phyloP scores from a whole-genome alignment of 495 filamentous ascomycete species.

The Penicillium bialowiezense region DNA sequence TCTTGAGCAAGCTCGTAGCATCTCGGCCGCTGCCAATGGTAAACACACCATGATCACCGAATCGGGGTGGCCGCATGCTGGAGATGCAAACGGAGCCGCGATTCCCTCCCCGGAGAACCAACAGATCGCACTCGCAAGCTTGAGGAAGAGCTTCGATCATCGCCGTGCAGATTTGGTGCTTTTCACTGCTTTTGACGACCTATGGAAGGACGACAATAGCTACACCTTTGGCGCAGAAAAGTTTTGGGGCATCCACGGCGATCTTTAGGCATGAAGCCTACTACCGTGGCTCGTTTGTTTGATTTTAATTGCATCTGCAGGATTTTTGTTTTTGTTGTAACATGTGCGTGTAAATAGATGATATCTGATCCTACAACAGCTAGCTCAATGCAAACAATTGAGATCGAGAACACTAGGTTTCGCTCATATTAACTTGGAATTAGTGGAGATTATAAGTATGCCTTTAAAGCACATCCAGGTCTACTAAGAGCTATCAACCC shows the following conservation, averaged over 20 bases:
- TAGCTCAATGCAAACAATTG: neutral
- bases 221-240: slow-evolving; percentile 67
- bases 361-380: neutral
- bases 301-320: neutral
- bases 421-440: neutral
- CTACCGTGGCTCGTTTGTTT: neutral
- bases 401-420: neutral
- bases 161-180: slow-evolving; percentile 54
- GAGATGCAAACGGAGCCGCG: slow-evolving; percentile 59
- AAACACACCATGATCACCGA: slow-evolving; percentile 67
- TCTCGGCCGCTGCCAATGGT: slow-evolving; percentile 48
- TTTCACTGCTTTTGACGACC: slow-evolving; percentile 73
- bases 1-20: slow-evolving; percentile 43
- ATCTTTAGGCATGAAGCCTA: neutral
- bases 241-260: slow-evolving; percentile 61
- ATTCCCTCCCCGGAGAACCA: slow-evolving; percentile 65
- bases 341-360: neutral
- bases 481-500: neutral
- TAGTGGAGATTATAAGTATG: neutral
- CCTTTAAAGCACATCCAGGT: neutral
- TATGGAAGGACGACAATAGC: slow-evolving; percentile 70
- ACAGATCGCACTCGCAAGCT: slow-evolving; percentile 56
- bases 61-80: slow-evolving; percentile 76
- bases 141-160: slow-evolving; percentile 51
- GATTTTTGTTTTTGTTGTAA: neutral